Conservation (phyloP, 2,329 filamentous ascomycete species). For the Hirsutella rhossiliensis region DNA sequence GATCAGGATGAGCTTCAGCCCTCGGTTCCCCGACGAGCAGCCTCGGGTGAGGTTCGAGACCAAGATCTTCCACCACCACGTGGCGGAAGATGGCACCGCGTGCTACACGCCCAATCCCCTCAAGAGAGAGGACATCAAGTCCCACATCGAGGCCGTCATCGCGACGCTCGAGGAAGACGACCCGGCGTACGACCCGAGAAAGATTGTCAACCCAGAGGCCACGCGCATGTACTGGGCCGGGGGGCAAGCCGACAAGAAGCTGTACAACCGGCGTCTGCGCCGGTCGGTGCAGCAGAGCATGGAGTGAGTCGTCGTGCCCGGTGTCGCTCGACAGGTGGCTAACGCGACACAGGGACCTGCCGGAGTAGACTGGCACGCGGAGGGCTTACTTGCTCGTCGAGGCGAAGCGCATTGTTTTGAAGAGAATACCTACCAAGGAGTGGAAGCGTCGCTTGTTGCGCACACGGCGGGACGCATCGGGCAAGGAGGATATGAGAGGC, state of each 20-base stretch:
- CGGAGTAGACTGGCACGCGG: neutral
- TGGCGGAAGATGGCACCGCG: slow-evolving; percentile 66
- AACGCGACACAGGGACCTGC: slow-evolving; percentile 12
- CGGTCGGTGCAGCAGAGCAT: slow-evolving; percentile 61
- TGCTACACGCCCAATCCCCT: slow-evolving; percentile 61
- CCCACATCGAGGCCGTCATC: slow-evolving; percentile 77
- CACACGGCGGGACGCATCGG: too few species aligned
- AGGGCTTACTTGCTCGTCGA: too few species aligned
- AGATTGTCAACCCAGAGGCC: slow-evolving; percentile 76
- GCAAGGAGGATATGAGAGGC: too few species aligned
- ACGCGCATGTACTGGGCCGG: slow-evolving; percentile 79
- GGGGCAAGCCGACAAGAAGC: slow-evolving; percentile 59
- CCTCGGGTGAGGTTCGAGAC: slow-evolving; percentile 75
- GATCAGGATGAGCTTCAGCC: slow-evolving; percentile 68
- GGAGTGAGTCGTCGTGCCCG: slow-evolving; percentile 31
- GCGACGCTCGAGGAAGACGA: slow-evolving; percentile 74
- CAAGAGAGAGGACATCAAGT: slow-evolving; percentile 62
- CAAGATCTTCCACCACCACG: slow-evolving; percentile 75
- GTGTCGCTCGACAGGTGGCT: neutral
- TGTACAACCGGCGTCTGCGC: slow-evolving; percentile 71
- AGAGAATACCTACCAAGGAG: too few species aligned
- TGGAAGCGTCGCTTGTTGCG: too few species aligned
- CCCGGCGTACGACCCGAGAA: slow-evolving; percentile 81
- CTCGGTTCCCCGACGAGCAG: slow-evolving; percentile 77
- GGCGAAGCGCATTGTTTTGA: too few species aligned